Evolutionary conservation across 116 monocot species (phyloP).

Genomic region (Papilionanthe hybrid): DNA sequence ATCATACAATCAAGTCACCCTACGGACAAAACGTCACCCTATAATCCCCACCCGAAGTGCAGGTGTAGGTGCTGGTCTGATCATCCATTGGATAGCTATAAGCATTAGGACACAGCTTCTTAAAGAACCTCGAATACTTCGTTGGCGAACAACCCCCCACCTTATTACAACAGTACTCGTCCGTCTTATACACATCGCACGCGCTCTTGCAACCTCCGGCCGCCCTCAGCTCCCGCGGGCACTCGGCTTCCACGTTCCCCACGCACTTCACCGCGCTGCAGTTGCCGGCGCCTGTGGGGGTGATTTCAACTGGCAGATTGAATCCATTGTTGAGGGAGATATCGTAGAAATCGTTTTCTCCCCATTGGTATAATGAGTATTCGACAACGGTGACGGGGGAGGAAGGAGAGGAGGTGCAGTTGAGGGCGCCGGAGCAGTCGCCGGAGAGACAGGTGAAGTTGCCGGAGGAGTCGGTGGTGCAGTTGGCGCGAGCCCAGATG

Average conservation of each 20-base stretch:
- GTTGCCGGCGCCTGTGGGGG: conserved; percentile 3
- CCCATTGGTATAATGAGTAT: conserved; percentile 24
- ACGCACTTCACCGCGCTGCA: conserved; percentile 23
- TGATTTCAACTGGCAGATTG: conserved; percentile 54
- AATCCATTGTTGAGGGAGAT: conserved; percentile 50
- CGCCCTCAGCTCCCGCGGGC: conserved; percentile 20
- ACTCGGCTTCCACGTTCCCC: conserved; percentile 13
- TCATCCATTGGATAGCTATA: conserved; percentile 22
- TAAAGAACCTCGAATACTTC: conserved; percentile 23
- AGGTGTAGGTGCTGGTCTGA: conserved; percentile 13
- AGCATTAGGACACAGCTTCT: conserved; percentile 21
- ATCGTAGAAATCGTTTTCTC: conserved; percentile 37
- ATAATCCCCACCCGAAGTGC: conserved; percentile 10
- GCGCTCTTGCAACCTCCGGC: conserved; percentile 24
- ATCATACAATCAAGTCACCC: not conserved
- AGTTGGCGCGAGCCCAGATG: conserved; percentile 43
- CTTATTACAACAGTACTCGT: conserved; percentile 24
- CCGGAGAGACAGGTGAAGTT: conserved; percentile 39
- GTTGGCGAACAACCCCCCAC: conserved; percentile 18
- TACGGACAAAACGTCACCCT: conserved; percentile 26
- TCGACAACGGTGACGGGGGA: conserved; percentile 44
- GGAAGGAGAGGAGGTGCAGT: conserved; percentile 20
- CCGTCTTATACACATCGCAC: conserved; percentile 18
- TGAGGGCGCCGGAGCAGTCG: conserved; percentile 42
- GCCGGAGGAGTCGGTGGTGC: conserved; percentile 39